These are phyloP conservation scores for Ceratonia siliqua DNA, from an alignment of 306 rosid genomes.

Conservation along the genomic window DNA sequence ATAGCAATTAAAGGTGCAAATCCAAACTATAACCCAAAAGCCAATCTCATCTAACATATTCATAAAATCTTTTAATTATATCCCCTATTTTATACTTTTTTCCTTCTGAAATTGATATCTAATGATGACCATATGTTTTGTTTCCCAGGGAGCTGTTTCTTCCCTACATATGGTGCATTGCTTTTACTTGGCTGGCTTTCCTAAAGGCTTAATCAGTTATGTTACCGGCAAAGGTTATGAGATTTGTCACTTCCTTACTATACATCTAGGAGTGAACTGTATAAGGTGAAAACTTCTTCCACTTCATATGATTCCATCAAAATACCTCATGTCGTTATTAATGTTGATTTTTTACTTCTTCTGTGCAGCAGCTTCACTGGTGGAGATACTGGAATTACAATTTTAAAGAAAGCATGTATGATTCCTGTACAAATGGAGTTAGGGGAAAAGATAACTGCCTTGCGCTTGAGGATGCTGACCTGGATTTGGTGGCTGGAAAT, in stretches of 20 bases:
- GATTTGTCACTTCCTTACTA: slow-evolving; percentile 69
- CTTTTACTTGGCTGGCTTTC: slow-evolving; percentile 75
- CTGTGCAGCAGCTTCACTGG: slow-evolving; percentile 57
- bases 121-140: neutral
- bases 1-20: too few relatives aligned
- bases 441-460: slow-evolving; percentile 84
- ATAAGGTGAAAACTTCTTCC: slow-evolving; percentile 47
- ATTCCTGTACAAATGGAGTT: slow-evolving; percentile 74
- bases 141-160: slow-evolving; percentile 66
- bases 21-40: too few relatives aligned
- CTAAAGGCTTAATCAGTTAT: slow-evolving; percentile 69
- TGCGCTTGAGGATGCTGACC: slow-evolving; percentile 75
- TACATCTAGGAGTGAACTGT: slow-evolving; percentile 74
- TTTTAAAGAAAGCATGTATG: slow-evolving; percentile 75
- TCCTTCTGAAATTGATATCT: slow-evolving; percentile 10
- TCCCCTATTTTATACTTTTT: neutral
- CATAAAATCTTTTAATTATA: neutral
- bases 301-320: neutral
- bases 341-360: neutral
- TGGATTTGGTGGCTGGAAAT: slow-evolving; percentile 70
- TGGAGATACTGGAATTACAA: slow-evolving; percentile 66
- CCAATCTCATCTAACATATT: neutral
- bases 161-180: slow-evolving; percentile 72
- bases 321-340: neutral
- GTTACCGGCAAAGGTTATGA: slow-evolving; percentile 72